Percentiles rank a stretch among this genome's conserved stretches.
Evolutionary conservation across 2,329 filamentous ascomycete genomes (phyloP).

Genomic region (Xylaria sp.): DNA sequence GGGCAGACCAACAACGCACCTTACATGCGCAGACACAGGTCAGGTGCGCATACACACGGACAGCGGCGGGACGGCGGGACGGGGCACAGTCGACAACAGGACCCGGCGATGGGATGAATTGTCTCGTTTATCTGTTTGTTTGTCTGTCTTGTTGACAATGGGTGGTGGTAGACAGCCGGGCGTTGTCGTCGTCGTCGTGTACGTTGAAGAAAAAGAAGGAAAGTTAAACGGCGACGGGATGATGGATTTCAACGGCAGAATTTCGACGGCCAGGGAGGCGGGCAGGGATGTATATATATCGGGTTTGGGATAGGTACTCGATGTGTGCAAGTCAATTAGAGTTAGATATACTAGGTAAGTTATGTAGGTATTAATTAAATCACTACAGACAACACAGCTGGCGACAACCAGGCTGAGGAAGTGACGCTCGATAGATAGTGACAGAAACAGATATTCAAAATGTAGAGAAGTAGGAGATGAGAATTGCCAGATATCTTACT

Average conservation of each 20-base stretch:
- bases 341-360: neutral
- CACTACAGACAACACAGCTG: neutral
- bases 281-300: conserved; percentile 5
- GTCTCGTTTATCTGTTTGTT: too few species aligned
- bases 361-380: neutral
- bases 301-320: neutral
- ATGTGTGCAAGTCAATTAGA: too few species aligned
- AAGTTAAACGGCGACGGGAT: neutral
- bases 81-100: neutral
- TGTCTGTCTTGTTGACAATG: neutral
- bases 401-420: neutral
- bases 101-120: too few species aligned
- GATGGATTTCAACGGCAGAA: neutral
- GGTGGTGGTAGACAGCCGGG: neutral
- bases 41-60: conserved; percentile 5
- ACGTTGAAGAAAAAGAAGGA: neutral
- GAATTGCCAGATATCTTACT: neutral
- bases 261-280: neutral
- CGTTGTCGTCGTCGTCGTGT: neutral
- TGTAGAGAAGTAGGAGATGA: neutral
- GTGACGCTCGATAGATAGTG: neutral
- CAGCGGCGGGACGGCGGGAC: neutral
- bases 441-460: neutral
- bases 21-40: conserved; percentile 15
- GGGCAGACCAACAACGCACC: conserved; percentile 20